Conservation (phyloP, 2,329 filamentous ascomycete genomes). For the Aciculosporium take region DNA sequence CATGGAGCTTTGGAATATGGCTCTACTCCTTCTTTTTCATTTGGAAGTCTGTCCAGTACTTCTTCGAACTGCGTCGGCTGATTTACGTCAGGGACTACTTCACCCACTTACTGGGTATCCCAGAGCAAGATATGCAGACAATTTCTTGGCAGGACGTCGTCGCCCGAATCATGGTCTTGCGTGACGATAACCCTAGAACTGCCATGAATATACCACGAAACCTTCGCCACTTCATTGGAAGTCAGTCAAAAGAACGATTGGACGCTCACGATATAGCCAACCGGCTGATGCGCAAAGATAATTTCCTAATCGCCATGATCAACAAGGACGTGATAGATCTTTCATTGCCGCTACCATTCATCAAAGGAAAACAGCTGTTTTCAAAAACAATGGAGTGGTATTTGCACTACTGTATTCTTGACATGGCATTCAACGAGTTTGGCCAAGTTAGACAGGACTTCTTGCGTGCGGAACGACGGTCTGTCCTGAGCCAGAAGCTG, state of each 20-base stretch:
- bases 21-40: slow-evolving; percentile 76
- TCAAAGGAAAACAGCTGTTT: slow-evolving; percentile 67
- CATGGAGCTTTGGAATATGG: slow-evolving; percentile 71
- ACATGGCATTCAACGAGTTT: slow-evolving; percentile 83
- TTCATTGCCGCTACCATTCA: slow-evolving; percentile 70
- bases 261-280: slow-evolving; percentile 97
- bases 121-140: slow-evolving; percentile 75
- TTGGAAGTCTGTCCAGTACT: slow-evolving; percentile 60
- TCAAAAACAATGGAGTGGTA: slow-evolving; percentile 89
- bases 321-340: slow-evolving; percentile 93
- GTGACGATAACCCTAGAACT: slow-evolving; percentile 78
- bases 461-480: slow-evolving; percentile 67
- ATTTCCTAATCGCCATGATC: slow-evolving; percentile 91
- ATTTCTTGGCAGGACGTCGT: slow-evolving; percentile 91
- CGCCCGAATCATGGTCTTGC: slow-evolving; percentile 65
- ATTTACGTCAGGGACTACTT: slow-evolving; percentile 76
- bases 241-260: slow-evolving; percentile 82
- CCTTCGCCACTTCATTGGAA: slow-evolving; percentile 50
- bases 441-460: slow-evolving; percentile 81
- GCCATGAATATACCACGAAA: slow-evolving; percentile 38
- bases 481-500: slow-evolving; percentile 63
- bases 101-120: slow-evolving; percentile 65
- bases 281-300: slow-evolving; percentile 87
- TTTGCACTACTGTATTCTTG: slow-evolving; percentile 75
- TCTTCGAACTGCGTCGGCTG: slow-evolving; percentile 59